Base-by-base conservation (phyloP, 176 grass and related monocot species). In the Melocanna baccifera region DNA sequence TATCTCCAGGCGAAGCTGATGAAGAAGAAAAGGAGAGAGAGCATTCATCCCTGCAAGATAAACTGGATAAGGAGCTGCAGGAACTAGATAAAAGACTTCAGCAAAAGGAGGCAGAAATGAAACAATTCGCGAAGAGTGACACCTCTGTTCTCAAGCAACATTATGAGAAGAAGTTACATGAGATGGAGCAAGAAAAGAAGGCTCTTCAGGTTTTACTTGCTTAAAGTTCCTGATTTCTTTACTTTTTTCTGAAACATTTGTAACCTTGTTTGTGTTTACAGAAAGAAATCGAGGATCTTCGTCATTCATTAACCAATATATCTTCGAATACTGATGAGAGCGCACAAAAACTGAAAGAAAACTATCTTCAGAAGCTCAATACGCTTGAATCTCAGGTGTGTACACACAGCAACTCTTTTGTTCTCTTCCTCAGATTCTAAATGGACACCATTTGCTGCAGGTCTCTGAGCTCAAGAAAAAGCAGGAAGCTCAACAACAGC, bases 61-160 rank as follows among this genome's bases (percentile, higher is more conserved):
- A 77, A 80, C 91, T 99, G 53, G 93, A 99, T 71, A 91, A 89
- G 81, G 96, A 99, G 84, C 83, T 99, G 14, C 86, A 96, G 83
- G 96, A 99, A 72, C 87, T 99, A 59, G 93, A 99, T 77, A 90
- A 89, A 83, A 74, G 78, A 53, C 89, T 99, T 87, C 85, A 99
- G 51, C 88, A 99, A 92, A 99, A 99, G 67, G 96, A 99, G 93
- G 96, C 86, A 32, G 96, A 99, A 81, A 99, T 99, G 96, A 99
- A 96, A 86, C 89, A 99, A 78, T 99, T 96, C 87, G 81, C 83
- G 10, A 93, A 79, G 78, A 81, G 81, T 30, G 96, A 94, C 66
- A 92, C 96, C 69, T 86, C 87, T 43, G 63, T 92, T 93, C 83
- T 96, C 53, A 95, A 92, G 73, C 96, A 98, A 76, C 93, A 92